Evolutionary conservation across 2,329 filamentous ascomycete genomes (phyloP), one percentile per base, ranked within the genome.

Genomic region (Huntiella moniliformis): DNA sequence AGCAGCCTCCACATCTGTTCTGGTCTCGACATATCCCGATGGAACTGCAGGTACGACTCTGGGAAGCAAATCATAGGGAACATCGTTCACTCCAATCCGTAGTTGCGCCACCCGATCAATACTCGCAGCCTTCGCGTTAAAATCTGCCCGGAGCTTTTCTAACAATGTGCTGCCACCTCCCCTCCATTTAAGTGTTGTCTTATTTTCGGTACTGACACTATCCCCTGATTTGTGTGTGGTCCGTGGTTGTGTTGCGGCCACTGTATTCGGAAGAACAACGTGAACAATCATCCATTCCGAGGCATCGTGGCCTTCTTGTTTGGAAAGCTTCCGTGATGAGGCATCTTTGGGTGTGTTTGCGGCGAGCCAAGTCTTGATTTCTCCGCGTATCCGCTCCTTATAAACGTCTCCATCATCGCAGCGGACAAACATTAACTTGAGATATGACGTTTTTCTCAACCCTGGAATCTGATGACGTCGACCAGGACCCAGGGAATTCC

Each of bases 341-440:
- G 43, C 31, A 7, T 49, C 41, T 16, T 47, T 47, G 75, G 71
- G 45, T 0, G 79, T 77, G 51, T 92, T 72, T 5, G 73, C 67
- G 60, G 91, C 92, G 55, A 96, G 74, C 91, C 91, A 98, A 53
- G 96, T 87, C 43, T 83, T 75, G 33, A 98, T 69, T 53, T 83
- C 75, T 55, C 82, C 77, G 43, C 86, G 73, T 5, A 83, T 78
- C 10, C 75, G 75, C 1, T 74, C 67, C 61, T 94, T 96, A 68
- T 98, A 98, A 6, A 77, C 77, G 41, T 98, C 92, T 56, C 86
- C 93, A 58, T 98, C 91, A 63, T 96, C 91, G 63, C 91, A 96
- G 56, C 87, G 75, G 45, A 98, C 71, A 2, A 98, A 66, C 48
- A 87, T 80, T 5, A 98, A 66, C 60, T 94, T 96, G 50, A 98